These are phyloP conservation scores for Gomphus sp. DNA, from an alignment of 1,284 basidiomycete species.

Conservation along the genomic window DNA sequence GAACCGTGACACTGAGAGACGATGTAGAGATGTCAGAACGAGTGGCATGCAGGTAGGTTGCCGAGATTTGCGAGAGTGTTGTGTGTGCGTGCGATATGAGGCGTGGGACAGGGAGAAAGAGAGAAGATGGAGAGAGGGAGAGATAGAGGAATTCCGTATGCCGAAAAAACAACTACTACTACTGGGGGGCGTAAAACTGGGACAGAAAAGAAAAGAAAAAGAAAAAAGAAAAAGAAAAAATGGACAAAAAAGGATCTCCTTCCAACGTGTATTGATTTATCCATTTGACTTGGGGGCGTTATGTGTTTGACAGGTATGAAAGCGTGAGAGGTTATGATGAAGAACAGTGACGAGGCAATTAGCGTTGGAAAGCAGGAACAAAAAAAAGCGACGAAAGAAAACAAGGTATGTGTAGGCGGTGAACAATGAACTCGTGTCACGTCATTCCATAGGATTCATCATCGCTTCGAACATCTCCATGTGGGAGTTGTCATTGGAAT, in stretches of 20 bases:
- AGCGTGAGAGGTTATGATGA: constrained; percentile 10
- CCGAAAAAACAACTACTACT: no score
- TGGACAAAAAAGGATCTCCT: not conserved
- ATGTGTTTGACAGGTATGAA: constrained; percentile 4
- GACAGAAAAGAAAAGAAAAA: not conserved
- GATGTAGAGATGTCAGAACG: not conserved
- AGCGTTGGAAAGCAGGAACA: not conserved
- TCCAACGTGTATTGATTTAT: not conserved
- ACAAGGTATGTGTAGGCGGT: no score
- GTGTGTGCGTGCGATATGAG: not conserved
- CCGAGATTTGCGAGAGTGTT: not conserved
- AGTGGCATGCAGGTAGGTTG: not conserved
- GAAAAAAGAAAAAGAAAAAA: not conserved
- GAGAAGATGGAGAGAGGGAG: no score
- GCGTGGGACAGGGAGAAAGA: not conserved
- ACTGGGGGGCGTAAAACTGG: not conserved
- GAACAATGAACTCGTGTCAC: constrained; percentile 7
- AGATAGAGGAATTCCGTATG: no score
- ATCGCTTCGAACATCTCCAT: constrained; percentile 12
- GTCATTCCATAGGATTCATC: constrained; percentile 10
- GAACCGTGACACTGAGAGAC: not conserved
- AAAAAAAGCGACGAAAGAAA: constrained; percentile 9
- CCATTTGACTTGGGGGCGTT: not conserved
- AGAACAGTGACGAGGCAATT: constrained; percentile 16
- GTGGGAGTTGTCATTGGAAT: constrained; percentile 6